Evolutionary conservation across 306 rosid genomes (phyloP).

Genomic region (Dalbergia cochinchinensis): DNA sequence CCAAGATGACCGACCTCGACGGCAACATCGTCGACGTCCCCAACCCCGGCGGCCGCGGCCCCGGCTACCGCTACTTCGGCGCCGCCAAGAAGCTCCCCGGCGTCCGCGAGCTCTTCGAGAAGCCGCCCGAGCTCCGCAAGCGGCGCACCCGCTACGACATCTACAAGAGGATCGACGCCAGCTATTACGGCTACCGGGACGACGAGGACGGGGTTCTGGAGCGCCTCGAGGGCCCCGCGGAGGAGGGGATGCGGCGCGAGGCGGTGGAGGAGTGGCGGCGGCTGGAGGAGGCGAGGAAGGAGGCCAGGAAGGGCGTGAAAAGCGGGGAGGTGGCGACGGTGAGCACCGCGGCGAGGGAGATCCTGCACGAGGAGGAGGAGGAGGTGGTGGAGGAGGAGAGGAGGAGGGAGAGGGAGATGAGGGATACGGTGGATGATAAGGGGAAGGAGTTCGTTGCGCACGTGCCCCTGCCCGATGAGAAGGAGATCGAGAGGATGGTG

Average conservation of each 20-base stretch:
- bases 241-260: conserved; percentile 67
- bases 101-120: conserved; percentile 83
- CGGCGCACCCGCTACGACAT: conserved; percentile 89
- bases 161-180: conserved; percentile 82
- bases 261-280: conserved; percentile 80
- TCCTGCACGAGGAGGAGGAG: conserved; percentile 83
- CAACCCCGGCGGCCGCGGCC: conserved; percentile 93
- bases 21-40: conserved; percentile 97
- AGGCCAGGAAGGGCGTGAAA: conserved; percentile 83
- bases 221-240: conserved; percentile 73
- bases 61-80: conserved; percentile 89
- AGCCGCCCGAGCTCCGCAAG: conserved; percentile 87
- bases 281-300: conserved; percentile 77
- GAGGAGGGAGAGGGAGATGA: conserved; percentile 58
- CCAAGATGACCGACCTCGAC: conserved; percentile 94
- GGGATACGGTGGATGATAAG: conserved; percentile 50
- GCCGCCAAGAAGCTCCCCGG: conserved; percentile 93
- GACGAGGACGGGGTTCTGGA: conserved; percentile 89
- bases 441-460: conserved; percentile 85
- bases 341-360: conserved; percentile 59
- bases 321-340: conserved; percentile 79
- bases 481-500: conserved; percentile 95
- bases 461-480: conserved; percentile 87
- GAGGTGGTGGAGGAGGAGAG: conserved; percentile 82
- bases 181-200: conserved; percentile 89